Evolutionary conservation across 345 rosid genomes (phyloP), one percentile per base, ranked within the genome.

Genomic region (Lepidium sativum): DNA sequence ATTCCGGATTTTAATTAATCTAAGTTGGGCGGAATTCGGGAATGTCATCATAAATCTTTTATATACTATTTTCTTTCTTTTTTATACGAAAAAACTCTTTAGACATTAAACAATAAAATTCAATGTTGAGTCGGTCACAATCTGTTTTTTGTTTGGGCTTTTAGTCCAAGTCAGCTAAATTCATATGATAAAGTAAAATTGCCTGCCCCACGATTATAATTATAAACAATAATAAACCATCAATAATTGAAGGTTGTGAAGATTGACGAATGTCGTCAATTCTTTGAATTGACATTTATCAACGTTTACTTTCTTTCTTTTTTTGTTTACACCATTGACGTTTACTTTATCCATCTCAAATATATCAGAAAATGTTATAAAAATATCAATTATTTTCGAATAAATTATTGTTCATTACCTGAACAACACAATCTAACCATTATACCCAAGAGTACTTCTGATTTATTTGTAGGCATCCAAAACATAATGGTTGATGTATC

Each of bases 131-230:
- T 41, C 60, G 67, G 60, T 40, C 57, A 39, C 9, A 50, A 60
- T n/a, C 21, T 34, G 14, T 42, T 69, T 37, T 0, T 51, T 17
- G 1, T 10, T 9, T 25, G 29, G 29, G 20, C 8, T 44, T 54
- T 70, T 44, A 44, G 54, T 37, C 12, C 13, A 54, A 54, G 75
- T 70, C 75, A 54, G 43, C 75, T 48, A 54, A 45, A 70, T 70
- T 45, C 42, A 62, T 63, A 9, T 44, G 74, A 70, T 62, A 53
- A 52, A 25, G 32, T 47, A 27, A 61, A 57, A 37, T 38, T 62
- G 63, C 69, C 49, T 62, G 75, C 56, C 50, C 69, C 72, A 68
- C 72, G 72, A 68, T 49, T 50, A 38, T 48, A 20, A 38, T 18
- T 29, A 32, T 58, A 48, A 68, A 57, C 15, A 27, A 47, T 16